phyloP scores from a whole-genome alignment of 2,329 filamentous ascomycete species.

The Sporothrix brasiliensis region DNA sequence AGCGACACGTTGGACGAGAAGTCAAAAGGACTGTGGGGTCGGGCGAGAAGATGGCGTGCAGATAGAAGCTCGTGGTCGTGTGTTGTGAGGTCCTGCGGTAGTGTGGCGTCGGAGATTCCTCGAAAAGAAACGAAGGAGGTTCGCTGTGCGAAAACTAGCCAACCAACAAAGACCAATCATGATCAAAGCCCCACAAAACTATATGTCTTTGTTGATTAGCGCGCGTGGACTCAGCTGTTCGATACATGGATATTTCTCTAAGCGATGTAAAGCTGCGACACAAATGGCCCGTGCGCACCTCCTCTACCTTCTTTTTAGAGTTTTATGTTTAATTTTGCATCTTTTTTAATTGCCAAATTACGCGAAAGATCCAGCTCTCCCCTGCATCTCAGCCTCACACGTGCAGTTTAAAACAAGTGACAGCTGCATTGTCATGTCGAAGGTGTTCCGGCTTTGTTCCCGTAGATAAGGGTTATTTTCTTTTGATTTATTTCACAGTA shows the following conservation, averaged over 20 bases:
- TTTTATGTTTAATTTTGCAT: background rate
- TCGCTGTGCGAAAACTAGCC: constrained; percentile 27
- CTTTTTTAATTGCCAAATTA: constrained; percentile 1
- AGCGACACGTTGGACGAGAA: background rate
- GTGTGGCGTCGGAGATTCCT: constrained; percentile 11
- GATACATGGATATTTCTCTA: background rate
- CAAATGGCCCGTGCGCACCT: constrained; percentile 22
- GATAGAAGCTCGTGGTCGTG: constrained; percentile 12
- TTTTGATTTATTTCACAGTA: too few species aligned
- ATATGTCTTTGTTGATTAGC: constrained; percentile 21
- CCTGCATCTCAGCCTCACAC: constrained; percentile 26
- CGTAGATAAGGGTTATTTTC: too few species aligned
- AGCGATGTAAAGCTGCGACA: background rate
- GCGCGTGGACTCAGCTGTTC: background rate
- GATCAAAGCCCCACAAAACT: constrained; percentile 12
- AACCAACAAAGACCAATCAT: constrained; percentile 29
- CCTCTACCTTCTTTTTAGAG: constrained; percentile 7
- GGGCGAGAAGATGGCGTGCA: background rate
- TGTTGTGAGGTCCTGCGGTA: background rate
- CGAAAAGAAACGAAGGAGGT: constrained; percentile 13
- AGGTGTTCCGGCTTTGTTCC: too few species aligned
- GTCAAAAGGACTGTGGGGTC: too few species aligned
- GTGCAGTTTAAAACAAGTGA: constrained; percentile 5
- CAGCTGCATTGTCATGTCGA: background rate
- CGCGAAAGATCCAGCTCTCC: background rate